Evolutionary conservation across 2,329 filamentous ascomycete species (phyloP).

Genomic region (Verticillium dahliae): DNA sequence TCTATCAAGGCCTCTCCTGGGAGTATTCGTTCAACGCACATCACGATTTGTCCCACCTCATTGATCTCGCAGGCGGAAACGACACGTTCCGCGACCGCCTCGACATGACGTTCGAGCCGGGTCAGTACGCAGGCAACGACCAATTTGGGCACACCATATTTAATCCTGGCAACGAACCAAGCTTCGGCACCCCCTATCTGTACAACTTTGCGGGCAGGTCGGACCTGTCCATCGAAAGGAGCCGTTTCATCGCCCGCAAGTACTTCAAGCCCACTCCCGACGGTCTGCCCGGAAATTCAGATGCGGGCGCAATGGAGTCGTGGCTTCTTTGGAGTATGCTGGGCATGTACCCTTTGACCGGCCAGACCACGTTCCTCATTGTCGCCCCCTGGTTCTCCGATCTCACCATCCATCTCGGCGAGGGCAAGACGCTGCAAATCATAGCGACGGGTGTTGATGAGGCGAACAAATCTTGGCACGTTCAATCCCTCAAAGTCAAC

Average conservation of each 20-base stretch:
- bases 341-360: conserved; percentile 61
- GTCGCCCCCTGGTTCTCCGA: conserved; percentile 57
- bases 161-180: conserved; percentile 62
- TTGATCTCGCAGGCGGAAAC: conserved; percentile 48
- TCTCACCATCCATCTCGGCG: conserved; percentile 52
- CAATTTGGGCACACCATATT: conserved; percentile 51
- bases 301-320: conserved; percentile 67
- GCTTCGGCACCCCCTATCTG: conserved; percentile 61
- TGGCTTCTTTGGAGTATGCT: conserved; percentile 66
- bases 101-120: conserved; percentile 52
- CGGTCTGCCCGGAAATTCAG: conserved; percentile 64
- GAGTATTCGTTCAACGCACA: conserved; percentile 65
- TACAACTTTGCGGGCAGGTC: conserved; percentile 62
- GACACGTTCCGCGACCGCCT: conserved; percentile 50
- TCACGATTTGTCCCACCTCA: conserved; percentile 53
- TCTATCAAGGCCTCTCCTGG: conserved; percentile 56
- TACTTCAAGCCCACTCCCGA: conserved; percentile 48
- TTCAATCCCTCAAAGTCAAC: conserved; percentile 62
- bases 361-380: conserved; percentile 61
- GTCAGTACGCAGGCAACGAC: conserved; percentile 31
- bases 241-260: conserved; percentile 50
- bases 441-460: conserved; percentile 43
- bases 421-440: conserved; percentile 45
- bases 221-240: conserved; percentile 51
- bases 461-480: conserved; percentile 40